phyloP scores from a whole-genome alignment of 805 yeast genomes.

The Spencermartinsiella europaea region DNA sequence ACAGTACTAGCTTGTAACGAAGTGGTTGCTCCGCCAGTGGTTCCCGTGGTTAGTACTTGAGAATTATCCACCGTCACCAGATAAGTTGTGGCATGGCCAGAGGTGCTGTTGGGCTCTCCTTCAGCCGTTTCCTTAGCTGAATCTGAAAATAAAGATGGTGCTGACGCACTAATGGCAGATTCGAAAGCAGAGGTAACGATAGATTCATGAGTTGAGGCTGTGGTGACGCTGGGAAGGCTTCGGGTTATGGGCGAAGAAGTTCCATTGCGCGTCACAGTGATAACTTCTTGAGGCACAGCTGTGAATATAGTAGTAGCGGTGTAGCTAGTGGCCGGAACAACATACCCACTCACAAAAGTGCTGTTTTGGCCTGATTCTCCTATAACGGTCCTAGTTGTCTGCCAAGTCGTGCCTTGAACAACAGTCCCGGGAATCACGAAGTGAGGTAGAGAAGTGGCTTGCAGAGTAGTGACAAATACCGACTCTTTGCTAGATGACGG shows the following conservation, averaged over 20 bases:
- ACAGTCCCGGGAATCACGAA: background rate
- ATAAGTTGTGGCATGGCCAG: slow-evolving; percentile 1
- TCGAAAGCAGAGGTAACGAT: slow-evolving; percentile 6
- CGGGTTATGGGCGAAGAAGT: background rate
- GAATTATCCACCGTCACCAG: no score
- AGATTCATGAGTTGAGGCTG: slow-evolving; percentile 11
- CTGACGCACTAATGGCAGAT: no score
- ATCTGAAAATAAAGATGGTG: no score
- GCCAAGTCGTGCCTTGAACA: background rate
- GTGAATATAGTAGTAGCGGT: background rate
- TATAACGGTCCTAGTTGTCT: background rate
- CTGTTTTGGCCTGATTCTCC: background rate
- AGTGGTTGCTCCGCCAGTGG: no score
- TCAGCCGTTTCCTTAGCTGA: no score
- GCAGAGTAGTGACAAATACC: background rate
- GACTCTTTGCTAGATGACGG: slow-evolving; percentile 2
- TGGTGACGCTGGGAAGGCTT: background rate
- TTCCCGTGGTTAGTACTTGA: slow-evolving; percentile 4
- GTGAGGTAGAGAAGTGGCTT: background rate
- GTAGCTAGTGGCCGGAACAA: background rate
- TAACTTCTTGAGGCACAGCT: background rate
- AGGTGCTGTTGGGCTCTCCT: no score
- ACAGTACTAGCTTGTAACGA: no score
- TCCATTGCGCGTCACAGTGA: background rate
- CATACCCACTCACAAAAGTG: background rate